Conservation (phyloP, 768 basidiomycete species). For the Lyophyllum shimeji region DNA sequence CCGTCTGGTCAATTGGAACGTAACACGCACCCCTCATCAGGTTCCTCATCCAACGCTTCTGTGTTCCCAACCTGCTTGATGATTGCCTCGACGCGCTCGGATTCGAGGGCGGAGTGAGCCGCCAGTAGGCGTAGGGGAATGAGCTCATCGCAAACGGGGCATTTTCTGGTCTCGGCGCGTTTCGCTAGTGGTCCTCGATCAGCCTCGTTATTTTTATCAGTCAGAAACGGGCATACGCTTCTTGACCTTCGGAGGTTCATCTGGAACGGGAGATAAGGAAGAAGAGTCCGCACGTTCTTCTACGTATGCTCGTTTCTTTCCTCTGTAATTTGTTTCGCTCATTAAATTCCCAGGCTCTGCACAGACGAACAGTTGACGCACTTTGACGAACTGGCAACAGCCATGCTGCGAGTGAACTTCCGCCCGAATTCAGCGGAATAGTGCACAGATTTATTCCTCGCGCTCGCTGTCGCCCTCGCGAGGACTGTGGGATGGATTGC, state of each 20-base stretch:
- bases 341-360: conserved; percentile 12
- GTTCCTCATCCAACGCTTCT: conserved; percentile 52
- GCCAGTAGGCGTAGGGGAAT: conserved; percentile 74
- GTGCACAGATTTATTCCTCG: conserved; percentile 11
- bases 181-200: conserved; percentile 49
- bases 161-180: conserved; percentile 71
- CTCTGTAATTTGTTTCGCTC: conserved; percentile 27
- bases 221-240: conserved; percentile 39
- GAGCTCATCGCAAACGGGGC: conserved; percentile 71
- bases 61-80: conserved; percentile 61
- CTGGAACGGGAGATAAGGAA: conserved; percentile 34
- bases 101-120: conserved; percentile 64
- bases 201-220: neutral
- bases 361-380: conserved; percentile 18
- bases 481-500: conserved; percentile 34
- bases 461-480: neutral
- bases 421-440: conserved; percentile 5
- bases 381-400: conserved; percentile 28
- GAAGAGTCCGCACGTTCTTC: conserved; percentile 28
- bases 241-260: conserved; percentile 39
- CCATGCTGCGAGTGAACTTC: conserved; percentile 13
- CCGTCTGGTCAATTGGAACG: neutral
- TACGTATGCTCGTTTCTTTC: conserved; percentile 50
- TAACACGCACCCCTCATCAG: conserved; percentile 52
- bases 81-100: conserved; percentile 68